A percentile compares a stretch with the other conserved stretches of the same genome.
Conservation (phyloP, 306 rosid species). For the Trifolium pratense region DNA sequence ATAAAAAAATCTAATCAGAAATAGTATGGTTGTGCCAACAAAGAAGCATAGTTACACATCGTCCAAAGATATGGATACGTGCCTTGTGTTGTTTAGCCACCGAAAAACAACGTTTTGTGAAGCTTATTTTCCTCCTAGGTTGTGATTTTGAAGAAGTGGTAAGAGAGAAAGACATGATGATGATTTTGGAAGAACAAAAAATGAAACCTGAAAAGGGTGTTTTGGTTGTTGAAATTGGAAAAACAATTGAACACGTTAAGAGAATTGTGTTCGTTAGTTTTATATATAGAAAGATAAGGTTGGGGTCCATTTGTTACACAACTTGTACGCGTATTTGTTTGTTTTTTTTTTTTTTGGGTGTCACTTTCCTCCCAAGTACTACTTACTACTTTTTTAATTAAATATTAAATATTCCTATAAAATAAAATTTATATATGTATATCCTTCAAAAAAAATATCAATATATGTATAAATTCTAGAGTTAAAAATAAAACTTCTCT, state of each 20-base stretch:
- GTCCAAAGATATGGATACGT: slow-evolving; percentile 51
- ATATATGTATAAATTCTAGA: too few species aligned
- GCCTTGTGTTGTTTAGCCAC: slow-evolving; percentile 54
- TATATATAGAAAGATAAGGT: background rate
- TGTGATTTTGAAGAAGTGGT: slow-evolving; percentile 34
- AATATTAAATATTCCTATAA: too few species aligned
- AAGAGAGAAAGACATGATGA: slow-evolving; percentile 41
- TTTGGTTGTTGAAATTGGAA: slow-evolving; percentile 3
- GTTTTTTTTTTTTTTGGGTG: background rate
- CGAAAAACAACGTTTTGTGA: slow-evolving; percentile 42
- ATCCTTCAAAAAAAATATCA: too few species aligned
- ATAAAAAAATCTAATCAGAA: slow-evolving; percentile 27
- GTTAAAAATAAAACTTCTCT: too few species aligned
- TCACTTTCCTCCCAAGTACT: background rate
- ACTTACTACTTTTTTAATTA: too few species aligned
- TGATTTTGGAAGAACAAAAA: too few species aligned
- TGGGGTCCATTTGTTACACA: background rate
- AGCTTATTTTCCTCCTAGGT: slow-evolving; percentile 32
- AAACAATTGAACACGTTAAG: background rate
- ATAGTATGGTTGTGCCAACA: slow-evolving; percentile 57
- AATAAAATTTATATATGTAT: too few species aligned
- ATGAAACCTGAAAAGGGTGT: background rate
- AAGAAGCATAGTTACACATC: slow-evolving; percentile 57
- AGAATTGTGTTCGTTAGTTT: background rate
- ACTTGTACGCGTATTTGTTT: background rate